Percentiles rank a stretch among this genome's conserved stretches.
phyloP scores from a whole-genome alignment of 345 rosid species.

The Hibiscus trionum region DNA sequence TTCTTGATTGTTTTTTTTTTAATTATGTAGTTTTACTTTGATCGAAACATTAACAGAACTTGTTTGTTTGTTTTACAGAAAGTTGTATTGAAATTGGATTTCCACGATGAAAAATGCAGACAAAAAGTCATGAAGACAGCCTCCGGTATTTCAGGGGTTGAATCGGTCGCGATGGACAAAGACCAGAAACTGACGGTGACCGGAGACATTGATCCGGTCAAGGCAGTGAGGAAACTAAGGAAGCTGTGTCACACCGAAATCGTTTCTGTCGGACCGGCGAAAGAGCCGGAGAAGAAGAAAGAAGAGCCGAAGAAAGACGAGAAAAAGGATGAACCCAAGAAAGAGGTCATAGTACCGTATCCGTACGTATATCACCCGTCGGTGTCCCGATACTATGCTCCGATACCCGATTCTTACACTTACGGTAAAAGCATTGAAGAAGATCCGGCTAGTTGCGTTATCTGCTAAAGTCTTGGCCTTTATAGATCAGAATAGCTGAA shows the following conservation, averaged over 20 bases:
- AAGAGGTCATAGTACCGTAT: neutral
- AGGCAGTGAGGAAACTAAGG: slow-evolving; percentile 37
- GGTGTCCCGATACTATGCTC: neutral
- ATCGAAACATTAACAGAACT: neutral
- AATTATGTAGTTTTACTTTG: neutral
- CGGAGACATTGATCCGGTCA: slow-evolving; percentile 47
- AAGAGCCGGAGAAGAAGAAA: slow-evolving; percentile 41
- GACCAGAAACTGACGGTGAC: slow-evolving; percentile 49
- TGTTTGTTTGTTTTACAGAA: slow-evolving; percentile 27
- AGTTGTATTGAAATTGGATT: slow-evolving; percentile 41
- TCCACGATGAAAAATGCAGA: slow-evolving; percentile 31
- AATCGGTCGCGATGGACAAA: slow-evolving; percentile 38
- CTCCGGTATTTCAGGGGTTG: slow-evolving; percentile 45
- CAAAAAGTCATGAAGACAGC: slow-evolving; percentile 46
- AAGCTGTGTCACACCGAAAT: slow-evolving; percentile 42
- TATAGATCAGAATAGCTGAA: neutral
- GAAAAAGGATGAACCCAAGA: neutral
- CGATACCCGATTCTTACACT: neutral
- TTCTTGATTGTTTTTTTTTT: neutral
- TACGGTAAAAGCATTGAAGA: slow-evolving; percentile 26
- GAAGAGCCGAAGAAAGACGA: neutral
- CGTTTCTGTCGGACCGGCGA: slow-evolving; percentile 49
- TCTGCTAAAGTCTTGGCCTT: slow-evolving; percentile 14
- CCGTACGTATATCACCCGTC: neutral
- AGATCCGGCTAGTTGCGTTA: slow-evolving; percentile 37